phyloP scores from a whole-genome alignment of 208 protist genomes.

The Angomonas ambiguus region DNA sequence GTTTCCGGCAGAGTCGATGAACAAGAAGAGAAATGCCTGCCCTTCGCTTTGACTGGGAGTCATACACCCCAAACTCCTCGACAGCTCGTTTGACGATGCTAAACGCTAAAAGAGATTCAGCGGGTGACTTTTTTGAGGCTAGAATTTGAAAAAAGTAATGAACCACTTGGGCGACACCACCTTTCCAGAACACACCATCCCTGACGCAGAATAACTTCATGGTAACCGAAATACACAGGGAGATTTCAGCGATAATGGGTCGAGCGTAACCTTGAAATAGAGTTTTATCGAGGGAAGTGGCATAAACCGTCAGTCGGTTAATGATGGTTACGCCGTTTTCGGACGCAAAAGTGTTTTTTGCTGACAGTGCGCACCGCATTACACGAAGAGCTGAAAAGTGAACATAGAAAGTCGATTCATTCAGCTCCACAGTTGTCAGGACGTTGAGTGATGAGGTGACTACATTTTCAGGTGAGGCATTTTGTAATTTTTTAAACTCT shows the following conservation, averaged over 20 bases:
- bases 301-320: background rate
- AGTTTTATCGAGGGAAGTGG: too few relatives aligned
- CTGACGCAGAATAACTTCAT: too few relatives aligned
- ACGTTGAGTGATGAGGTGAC: too few relatives aligned
- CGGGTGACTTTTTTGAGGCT: too few relatives aligned
- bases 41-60: background rate
- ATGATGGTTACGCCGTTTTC: background rate
- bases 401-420: background rate
- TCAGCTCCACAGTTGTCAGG: background rate
- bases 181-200: too few relatives aligned
- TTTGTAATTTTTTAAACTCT: too few relatives aligned
- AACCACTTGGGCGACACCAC: too few relatives aligned
- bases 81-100: background rate
- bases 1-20: background rate
- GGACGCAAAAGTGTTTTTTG: background rate
- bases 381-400: background rate
- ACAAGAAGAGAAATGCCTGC: background rate
- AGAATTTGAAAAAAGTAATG: too few relatives aligned
- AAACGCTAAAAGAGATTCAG: background rate
- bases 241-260: too few relatives aligned
- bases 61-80: background rate
- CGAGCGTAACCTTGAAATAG: too few relatives aligned
- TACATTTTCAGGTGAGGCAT: too few relatives aligned
- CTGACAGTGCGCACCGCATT: background rate
- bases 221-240: too few relatives aligned